Conservation (phyloP, 805 yeast genomes). For the Candida chilensis region DNA sequence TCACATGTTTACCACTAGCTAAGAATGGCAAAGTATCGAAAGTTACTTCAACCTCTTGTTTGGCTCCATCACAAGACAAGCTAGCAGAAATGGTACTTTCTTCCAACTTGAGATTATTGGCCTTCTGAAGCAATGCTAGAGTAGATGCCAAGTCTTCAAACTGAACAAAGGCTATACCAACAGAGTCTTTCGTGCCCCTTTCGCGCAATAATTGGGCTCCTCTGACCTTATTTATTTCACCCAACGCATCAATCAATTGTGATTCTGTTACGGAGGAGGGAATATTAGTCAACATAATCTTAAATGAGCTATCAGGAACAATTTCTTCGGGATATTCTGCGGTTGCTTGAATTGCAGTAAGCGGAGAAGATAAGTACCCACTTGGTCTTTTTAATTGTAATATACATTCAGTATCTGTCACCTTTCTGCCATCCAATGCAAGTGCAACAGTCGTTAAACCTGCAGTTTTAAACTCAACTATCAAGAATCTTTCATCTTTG, state of each 20-base stretch:
- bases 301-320: constrained; percentile 33
- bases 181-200: constrained; percentile 36
- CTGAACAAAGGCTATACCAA: constrained; percentile 53
- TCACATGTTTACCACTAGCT: constrained; percentile 11
- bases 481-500: constrained; percentile 25
- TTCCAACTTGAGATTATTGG: constrained; percentile 8
- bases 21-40: constrained; percentile 25
- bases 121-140: too few species aligned
- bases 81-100: not conserved
- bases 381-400: constrained; percentile 28
- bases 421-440: constrained; percentile 25
- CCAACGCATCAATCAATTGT: constrained; percentile 29
- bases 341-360: constrained; percentile 3
- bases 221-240: constrained; percentile 26
- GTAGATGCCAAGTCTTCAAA: constrained; percentile 13
- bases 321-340: constrained; percentile 13
- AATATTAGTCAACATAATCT: constrained; percentile 35
- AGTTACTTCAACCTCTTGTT: constrained; percentile 14
- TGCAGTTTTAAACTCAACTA: constrained; percentile 42
- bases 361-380: constrained; percentile 35
- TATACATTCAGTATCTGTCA: constrained; percentile 17
- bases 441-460: constrained; percentile 46
- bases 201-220: constrained; percentile 35
- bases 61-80: not conserved
- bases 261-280: constrained; percentile 32